Evolutionary conservation across 2,329 filamentous ascomycete species (phyloP).

Genomic region (Aspergillus hiratsukae): DNA sequence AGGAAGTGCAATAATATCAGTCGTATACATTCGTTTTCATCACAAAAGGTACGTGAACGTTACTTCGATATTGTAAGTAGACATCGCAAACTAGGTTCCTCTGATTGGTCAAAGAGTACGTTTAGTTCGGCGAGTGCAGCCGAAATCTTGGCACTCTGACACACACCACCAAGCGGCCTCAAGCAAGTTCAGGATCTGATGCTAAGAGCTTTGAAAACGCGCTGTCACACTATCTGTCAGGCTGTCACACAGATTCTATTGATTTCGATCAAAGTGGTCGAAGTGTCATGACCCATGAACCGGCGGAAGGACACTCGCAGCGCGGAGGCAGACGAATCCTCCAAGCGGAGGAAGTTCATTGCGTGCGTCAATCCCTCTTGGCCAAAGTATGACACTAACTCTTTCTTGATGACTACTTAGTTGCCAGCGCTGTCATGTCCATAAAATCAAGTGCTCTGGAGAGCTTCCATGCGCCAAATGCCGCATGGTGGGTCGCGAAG

Average conservation of each 20-base stretch:
- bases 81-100: too few relatives aligned
- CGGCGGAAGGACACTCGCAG: neutral
- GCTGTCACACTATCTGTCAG: neutral
- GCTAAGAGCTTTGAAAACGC: neutral
- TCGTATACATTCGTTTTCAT: neutral
- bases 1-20: neutral
- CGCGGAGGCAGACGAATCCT: constrained; percentile 2
- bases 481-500: constrained; percentile 31
- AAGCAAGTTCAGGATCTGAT: neutral
- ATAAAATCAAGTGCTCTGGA: constrained; percentile 47
- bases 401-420: constrained; percentile 9
- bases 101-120: neutral
- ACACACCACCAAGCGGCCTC: neutral
- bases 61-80: too few relatives aligned
- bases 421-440: constrained; percentile 43
- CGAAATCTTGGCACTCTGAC: neutral
- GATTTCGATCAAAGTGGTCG: neutral
- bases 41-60: too few relatives aligned
- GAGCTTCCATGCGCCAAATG: constrained; percentile 42
- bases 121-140: neutral
- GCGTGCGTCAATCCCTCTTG: constrained; percentile 20
- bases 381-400: neutral
- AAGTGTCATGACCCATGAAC: neutral
- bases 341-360: constrained; percentile 27
- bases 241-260: neutral